phyloP scores from a whole-genome alignment of 1,139 yeast species.

The Blastobotrys malaysiensis region DNA sequence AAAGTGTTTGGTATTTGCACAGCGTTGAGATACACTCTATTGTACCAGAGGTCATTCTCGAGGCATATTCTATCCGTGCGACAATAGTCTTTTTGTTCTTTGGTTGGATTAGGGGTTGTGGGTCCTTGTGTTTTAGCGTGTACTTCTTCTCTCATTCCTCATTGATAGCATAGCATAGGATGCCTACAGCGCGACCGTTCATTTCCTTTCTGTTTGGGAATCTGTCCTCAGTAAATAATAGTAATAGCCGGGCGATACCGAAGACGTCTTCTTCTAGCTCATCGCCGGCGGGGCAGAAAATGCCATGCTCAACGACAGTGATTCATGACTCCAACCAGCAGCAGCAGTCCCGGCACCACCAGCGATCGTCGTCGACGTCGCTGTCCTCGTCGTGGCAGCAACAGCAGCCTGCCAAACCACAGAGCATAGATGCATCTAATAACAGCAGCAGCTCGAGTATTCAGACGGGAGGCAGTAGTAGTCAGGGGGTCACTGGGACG shows the following conservation, averaged over 20 bases:
- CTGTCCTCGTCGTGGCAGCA: background rate
- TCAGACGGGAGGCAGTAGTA: background rate
- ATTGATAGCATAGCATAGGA: background rate
- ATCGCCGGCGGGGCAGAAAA: background rate
- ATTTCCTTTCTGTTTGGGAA: background rate
- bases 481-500: background rate
- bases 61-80: no score
- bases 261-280: background rate
- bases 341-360: background rate
- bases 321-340: background rate
- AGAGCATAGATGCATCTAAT: background rate
- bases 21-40: background rate
- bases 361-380: background rate
- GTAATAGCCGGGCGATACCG: background rate
- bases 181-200: background rate
- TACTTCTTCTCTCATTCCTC: background rate
- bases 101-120: no score
- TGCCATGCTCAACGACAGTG: background rate
- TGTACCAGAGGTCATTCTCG: background rate
- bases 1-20: background rate
- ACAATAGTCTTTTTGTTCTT: no score
- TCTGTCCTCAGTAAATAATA: background rate
- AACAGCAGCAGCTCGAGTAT: background rate
- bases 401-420: background rate
- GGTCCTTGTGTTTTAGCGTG: no score